A percentile compares a stretch with the other conserved stretches of the same genome.
These are phyloP conservation scores for Sequoia sempervirens DNA, from an alignment of 75 land plant species.

Conservation along the genomic window DNA sequence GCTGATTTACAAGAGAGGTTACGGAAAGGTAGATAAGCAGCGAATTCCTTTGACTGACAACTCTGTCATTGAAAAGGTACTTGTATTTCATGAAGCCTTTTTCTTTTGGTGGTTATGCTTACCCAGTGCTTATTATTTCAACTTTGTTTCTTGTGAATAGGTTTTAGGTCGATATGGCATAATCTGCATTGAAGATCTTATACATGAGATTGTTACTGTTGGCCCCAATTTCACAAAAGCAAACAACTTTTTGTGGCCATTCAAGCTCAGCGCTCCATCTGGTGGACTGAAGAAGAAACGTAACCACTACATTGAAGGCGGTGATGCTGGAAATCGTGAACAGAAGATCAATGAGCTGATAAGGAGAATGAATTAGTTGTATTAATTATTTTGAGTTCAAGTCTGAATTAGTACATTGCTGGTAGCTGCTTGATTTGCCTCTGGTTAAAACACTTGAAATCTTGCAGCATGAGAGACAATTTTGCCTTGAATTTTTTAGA, in stretches of 20 bases:
- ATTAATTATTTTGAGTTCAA: not conserved
- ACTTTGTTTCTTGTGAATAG: conserved; percentile 18
- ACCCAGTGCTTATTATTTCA: not conserved
- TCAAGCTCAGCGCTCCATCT: conserved; percentile 53
- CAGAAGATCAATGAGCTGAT: conserved; percentile 65
- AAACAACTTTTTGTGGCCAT: conserved; percentile 61
- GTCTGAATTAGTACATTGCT: not conserved
- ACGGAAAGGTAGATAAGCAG: conserved; percentile 42
- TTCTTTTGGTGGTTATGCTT: not conserved
- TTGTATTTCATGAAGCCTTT: not conserved
- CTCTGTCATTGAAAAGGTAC: conserved; percentile 62
- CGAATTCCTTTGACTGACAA: conserved; percentile 59
- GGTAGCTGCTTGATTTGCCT: not conserved
- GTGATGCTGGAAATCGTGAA: conserved; percentile 72
- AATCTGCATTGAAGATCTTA: conserved; percentile 70
- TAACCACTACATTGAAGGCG: conserved; percentile 53
- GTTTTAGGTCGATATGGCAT: conserved; percentile 59
- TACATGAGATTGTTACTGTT: conserved; percentile 62
- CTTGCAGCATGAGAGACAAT: not conserved
- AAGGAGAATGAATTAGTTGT: conserved; percentile 58
- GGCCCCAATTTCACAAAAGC: conserved; percentile 77
- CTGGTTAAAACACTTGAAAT: not conserved
- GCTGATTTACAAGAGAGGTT: conserved; percentile 32
- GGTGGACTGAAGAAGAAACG: conserved; percentile 49
- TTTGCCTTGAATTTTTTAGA: not conserved